Evolutionary conservation across 176 grass and related monocot species (phyloP), one percentile per base, ranked within the genome.

Genomic region (Stipa capillata): DNA sequence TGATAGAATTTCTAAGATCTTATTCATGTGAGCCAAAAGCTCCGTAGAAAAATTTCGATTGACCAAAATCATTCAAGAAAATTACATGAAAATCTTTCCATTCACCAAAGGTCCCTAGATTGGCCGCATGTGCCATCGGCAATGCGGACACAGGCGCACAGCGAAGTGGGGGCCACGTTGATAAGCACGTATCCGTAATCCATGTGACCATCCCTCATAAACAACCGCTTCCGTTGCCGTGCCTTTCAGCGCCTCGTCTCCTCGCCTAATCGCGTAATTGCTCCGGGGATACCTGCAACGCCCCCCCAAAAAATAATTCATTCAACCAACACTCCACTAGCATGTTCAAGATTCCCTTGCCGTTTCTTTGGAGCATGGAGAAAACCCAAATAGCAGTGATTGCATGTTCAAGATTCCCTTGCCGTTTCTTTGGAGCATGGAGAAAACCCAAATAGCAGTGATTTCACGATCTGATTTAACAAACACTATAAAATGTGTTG

Each of bases 231-330:
- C 66, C 74, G 14, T 45, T 53, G 73, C 79, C 25, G 79, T 72
- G 65, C 79, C 85, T 83, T 87, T 78, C 85, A 82, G 79, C 85
- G 79, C 79, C 72, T 52, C 71, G 85, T 82, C 77, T 15, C 78
- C 70, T 61, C 17, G 11, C 20, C 9, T 27, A 25, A 1, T 21
- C 50, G 5, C 17, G 31, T 27, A 52, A 42, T 56, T 60, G 54
- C 75, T 63, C 55, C 28, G 40, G 55, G 40, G 16, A 77, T 60
- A 45, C 74, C 25, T 0, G 32, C 47, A 55, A 4, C 48, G 34
- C 74, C 49, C 3, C 34, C 34, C 41, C 2, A 2, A 68, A 23
- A 15, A n/a, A 16, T n/a, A 35, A 24, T 17, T 2, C 14, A 7
- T 16, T 25, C 5, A 10, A 47, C 23, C 8, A 74, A 54, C 49